phyloP scores from a whole-genome alignment of 495 filamentous ascomycete species.

The Neurospora sp. region DNA sequence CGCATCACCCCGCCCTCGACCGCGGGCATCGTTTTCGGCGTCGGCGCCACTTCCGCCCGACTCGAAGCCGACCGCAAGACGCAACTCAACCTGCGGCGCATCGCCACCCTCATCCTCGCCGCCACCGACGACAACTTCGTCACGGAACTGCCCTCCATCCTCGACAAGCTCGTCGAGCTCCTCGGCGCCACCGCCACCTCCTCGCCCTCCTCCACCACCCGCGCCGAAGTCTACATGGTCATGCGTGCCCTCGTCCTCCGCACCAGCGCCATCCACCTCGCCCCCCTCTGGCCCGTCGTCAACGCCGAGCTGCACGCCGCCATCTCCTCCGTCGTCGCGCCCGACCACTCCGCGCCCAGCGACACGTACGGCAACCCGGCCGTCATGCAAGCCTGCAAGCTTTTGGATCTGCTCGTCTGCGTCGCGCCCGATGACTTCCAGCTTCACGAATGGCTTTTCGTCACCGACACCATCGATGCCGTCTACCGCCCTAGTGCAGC shows the following conservation, averaged over 20 bases:
- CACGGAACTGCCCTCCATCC: constrained; percentile 55
- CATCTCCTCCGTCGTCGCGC: constrained; percentile 62
- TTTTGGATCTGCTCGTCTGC: constrained; percentile 77
- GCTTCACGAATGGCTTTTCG: constrained; percentile 89
- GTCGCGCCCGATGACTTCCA: constrained; percentile 92
- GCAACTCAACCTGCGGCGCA: constrained; percentile 79
- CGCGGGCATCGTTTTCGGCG: constrained; percentile 96
- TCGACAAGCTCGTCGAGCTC: constrained; percentile 81
- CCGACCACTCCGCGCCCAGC: constrained; percentile 46
- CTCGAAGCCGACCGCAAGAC: constrained; percentile 89
- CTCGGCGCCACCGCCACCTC: constrained; percentile 77
- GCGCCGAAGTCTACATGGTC: constrained; percentile 84
- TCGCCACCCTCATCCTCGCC: constrained; percentile 67
- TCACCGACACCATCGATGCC: constrained; percentile 93
- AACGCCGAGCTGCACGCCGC: constrained; percentile 79
- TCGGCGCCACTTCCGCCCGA: constrained; percentile 88
- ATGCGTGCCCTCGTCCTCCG: constrained; percentile 71
- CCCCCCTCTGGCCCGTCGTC: constrained; percentile 79
- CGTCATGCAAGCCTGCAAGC: constrained; percentile 82
- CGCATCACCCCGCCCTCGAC: constrained; percentile 77
- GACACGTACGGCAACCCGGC: constrained; percentile 66
- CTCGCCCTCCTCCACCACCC: constrained; percentile 81
- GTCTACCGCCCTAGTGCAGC: constrained; percentile 61
- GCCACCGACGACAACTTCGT: constrained; percentile 68
- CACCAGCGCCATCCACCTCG: constrained; percentile 64